phyloP scores from a whole-genome alignment of 768 basidiomycete genomes.

The Hericium coralloides region DNA sequence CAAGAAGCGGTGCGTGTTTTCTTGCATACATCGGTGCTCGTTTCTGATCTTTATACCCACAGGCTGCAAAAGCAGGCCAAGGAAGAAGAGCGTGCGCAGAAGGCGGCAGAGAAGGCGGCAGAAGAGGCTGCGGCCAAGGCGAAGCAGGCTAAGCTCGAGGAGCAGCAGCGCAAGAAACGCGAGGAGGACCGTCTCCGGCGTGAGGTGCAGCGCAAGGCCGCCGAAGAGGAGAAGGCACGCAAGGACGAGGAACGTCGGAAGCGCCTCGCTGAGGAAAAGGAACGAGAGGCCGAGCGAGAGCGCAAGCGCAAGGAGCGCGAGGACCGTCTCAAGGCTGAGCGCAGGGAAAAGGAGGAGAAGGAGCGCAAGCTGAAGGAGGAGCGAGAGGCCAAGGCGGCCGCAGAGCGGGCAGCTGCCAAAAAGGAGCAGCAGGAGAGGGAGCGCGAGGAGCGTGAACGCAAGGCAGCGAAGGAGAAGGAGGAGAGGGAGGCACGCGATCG shows the following conservation, averaged over 20 bases:
- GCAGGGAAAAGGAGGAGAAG: slow-evolving; percentile 46
- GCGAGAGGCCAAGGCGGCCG: slow-evolving; percentile 44
- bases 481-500: slow-evolving; percentile 26
- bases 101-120: slow-evolving; percentile 79
- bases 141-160: slow-evolving; percentile 69
- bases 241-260: slow-evolving; percentile 81
- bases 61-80: slow-evolving; percentile 91
- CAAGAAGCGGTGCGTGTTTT: slow-evolving; percentile 70
- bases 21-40: slow-evolving; percentile 5
- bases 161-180: slow-evolving; percentile 68
- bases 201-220: slow-evolving; percentile 65
- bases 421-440: slow-evolving; percentile 39
- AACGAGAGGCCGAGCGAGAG: slow-evolving; percentile 69
- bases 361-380: slow-evolving; percentile 63
- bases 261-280: slow-evolving; percentile 71
- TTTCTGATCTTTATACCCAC: slow-evolving; percentile 4
- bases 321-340: slow-evolving; percentile 44
- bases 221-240: slow-evolving; percentile 74
- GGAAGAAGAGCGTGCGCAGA: slow-evolving; percentile 81
- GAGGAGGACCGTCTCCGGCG: slow-evolving; percentile 83
- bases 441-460: slow-evolving; percentile 61
- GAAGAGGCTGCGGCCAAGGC: slow-evolving; percentile 76
- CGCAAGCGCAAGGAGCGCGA: slow-evolving; percentile 69
- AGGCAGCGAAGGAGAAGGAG: slow-evolving; percentile 50
- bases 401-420: slow-evolving; percentile 38